phyloP scores from a whole-genome alignment of 2,329 filamentous ascomycete genomes.

The Ciborinia camelliae region DNA sequence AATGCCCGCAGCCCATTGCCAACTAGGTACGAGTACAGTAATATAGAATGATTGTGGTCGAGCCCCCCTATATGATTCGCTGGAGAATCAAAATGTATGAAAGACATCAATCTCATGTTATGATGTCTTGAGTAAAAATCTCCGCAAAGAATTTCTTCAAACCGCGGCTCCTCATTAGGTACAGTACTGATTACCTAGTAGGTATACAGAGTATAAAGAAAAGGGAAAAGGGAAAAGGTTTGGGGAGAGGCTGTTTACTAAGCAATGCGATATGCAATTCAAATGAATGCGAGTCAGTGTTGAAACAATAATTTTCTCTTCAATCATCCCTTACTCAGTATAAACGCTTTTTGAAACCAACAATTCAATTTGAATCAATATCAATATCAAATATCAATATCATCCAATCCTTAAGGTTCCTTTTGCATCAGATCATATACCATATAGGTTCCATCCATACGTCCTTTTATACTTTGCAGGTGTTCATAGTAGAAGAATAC shows the following conservation, averaged over 20 bases:
- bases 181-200: too few relatives aligned
- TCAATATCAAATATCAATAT: too few relatives aligned
- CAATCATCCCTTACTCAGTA: too few relatives aligned
- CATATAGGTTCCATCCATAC: too few relatives aligned
- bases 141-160: neutral
- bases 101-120: neutral
- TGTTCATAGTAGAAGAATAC: too few relatives aligned
- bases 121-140: neutral
- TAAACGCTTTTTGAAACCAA: neutral
- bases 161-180: too few relatives aligned
- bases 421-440: neutral
- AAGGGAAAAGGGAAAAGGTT: neutral
- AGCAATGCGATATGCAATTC: neutral
- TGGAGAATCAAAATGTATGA: neutral
- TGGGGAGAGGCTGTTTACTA: neutral
- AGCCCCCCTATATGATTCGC: neutral
- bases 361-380: neutral
- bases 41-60: neutral
- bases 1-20: too few relatives aligned
- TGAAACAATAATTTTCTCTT: neutral
- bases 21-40: too few relatives aligned
- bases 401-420: too few relatives aligned
- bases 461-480: too few relatives aligned
- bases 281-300: slow-evolving; percentile 6
- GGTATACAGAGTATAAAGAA: too few relatives aligned